These are phyloP conservation scores for Diplosphaera chodatii DNA, from an alignment of 139 green algal species.

Conservation along the genomic window DNA sequence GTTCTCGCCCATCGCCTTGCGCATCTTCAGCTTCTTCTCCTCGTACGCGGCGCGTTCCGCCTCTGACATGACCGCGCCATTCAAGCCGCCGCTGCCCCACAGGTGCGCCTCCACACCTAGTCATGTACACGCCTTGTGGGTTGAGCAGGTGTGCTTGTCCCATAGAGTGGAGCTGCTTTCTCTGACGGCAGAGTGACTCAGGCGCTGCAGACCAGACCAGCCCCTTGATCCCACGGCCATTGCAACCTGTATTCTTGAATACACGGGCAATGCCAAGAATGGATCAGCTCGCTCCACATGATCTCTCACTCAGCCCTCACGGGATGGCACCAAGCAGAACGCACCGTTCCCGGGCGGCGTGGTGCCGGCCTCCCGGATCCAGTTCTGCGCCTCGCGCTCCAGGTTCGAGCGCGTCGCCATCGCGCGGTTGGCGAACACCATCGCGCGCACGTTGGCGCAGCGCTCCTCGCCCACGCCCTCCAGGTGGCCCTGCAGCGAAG, in stretches of 20 bases:
- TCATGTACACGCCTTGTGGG: too few relatives aligned
- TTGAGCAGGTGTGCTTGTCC: too few relatives aligned
- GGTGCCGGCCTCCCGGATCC: conserved; percentile 54
- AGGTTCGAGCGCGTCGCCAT: conserved; percentile 62
- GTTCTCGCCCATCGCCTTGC: conserved; percentile 71
- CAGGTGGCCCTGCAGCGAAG: conserved; percentile 40
- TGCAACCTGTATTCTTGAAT: too few relatives aligned
- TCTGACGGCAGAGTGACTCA: too few relatives aligned
- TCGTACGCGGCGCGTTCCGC: conserved; percentile 68
- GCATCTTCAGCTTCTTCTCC: conserved; percentile 73
- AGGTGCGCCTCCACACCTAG: conserved; percentile 31
- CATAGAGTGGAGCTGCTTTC: too few relatives aligned
- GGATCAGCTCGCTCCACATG: too few relatives aligned
- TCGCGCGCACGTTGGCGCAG: conserved; percentile 47
- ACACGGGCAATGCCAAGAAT: too few relatives aligned
- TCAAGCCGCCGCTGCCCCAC: conserved; percentile 29
- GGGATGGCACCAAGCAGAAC: too few relatives aligned
- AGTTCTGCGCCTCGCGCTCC: conserved; percentile 54
- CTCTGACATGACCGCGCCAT: conserved; percentile 26
- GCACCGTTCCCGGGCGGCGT: conserved; percentile 67
- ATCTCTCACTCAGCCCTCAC: too few relatives aligned
- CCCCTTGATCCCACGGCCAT: too few relatives aligned
- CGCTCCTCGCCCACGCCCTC: conserved; percentile 39
- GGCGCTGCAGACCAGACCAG: too few relatives aligned
- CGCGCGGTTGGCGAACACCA: conserved; percentile 75